These are phyloP conservation scores for Macaranga tanarius DNA, from an alignment of 441 rosid species.

Conservation along the genomic window DNA sequence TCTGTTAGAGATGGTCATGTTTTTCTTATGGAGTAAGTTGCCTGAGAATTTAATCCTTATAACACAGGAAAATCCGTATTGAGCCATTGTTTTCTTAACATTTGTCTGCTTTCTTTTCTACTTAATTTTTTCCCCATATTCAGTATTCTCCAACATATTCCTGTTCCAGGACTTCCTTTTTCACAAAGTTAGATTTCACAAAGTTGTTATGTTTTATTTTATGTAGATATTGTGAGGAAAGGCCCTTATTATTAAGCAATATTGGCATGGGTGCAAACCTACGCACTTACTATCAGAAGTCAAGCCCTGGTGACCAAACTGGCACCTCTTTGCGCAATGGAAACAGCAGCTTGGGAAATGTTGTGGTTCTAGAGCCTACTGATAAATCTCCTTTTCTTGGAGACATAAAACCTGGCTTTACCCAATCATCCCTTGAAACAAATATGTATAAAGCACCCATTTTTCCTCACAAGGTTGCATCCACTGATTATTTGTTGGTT, in stretches of 20 bases:
- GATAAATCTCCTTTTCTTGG: constrained; percentile 99
- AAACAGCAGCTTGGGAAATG: constrained; percentile 65
- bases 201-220: background rate
- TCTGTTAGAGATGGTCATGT: constrained; percentile 97
- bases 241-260: constrained; percentile 88
- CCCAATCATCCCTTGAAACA: constrained; percentile 87
- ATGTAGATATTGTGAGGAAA: constrained; percentile 94
- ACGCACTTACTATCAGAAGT: constrained; percentile 92
- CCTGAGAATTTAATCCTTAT: background rate
- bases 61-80: background rate
- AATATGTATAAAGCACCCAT: constrained; percentile 96
- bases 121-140: background rate
- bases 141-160: background rate
- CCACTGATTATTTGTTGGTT: constrained; percentile 88
- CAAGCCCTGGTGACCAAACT: constrained; percentile 72
- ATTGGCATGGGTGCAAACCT: constrained; percentile 97
- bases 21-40: constrained; percentile 92
- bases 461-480: constrained; percentile 78
- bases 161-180: background rate
- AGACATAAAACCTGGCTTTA: constrained; percentile 77
- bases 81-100: background rate
- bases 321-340: constrained; percentile 55
- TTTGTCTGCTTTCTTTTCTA: background rate
- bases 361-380: constrained; percentile 71
- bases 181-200: constrained; percentile 2